Evolutionary conservation across 176 grass and related monocot genomes (phyloP).

Genomic region (Neostapfia colusana): DNA sequence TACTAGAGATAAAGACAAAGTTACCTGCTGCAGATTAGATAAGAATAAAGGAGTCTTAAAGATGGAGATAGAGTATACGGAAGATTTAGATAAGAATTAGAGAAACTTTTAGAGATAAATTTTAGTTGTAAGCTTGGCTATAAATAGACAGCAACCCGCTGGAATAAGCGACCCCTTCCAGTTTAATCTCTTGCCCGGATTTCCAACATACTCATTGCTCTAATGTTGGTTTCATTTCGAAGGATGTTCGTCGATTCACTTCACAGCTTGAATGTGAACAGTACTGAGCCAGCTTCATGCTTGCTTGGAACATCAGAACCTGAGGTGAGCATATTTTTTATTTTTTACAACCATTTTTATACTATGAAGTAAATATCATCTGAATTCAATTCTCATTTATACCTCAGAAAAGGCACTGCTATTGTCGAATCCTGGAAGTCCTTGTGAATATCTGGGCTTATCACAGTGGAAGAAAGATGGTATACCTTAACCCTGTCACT

Average conservation of each 20-base stretch:
- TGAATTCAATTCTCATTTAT: constrained; percentile 34
- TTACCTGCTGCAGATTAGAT: too few relatives aligned
- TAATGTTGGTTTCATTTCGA: constrained; percentile 24
- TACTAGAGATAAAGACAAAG: too few relatives aligned
- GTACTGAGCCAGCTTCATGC: constrained; percentile 48
- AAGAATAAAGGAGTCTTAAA: too few relatives aligned
- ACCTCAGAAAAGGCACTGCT: constrained; percentile 92
- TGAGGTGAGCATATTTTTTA: constrained; percentile 52
- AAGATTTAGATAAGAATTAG: too few relatives aligned
- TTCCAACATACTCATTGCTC: constrained; percentile 21
- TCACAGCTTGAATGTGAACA: constrained; percentile 69
- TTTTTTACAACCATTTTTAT: constrained; percentile 23
- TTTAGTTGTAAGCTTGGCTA: too few relatives aligned
- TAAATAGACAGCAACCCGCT: too few relatives aligned
- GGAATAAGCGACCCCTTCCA: too few relatives aligned
- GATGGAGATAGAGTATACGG: too few relatives aligned
- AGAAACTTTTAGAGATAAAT: too few relatives aligned
- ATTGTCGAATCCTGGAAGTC: constrained; percentile 86
- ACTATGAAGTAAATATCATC: constrained; percentile 26
- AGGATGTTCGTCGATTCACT: constrained; percentile 98
- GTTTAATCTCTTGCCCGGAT: too few relatives aligned
- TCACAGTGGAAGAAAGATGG: constrained; percentile 85
- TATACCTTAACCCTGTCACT: constrained; percentile 73
- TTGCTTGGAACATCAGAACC: constrained; percentile 78
- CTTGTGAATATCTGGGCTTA: constrained; percentile 98